Conservation (phyloP, 2,329 filamentous ascomycete genomes). For the Plectosphaerella plurivora region DNA sequence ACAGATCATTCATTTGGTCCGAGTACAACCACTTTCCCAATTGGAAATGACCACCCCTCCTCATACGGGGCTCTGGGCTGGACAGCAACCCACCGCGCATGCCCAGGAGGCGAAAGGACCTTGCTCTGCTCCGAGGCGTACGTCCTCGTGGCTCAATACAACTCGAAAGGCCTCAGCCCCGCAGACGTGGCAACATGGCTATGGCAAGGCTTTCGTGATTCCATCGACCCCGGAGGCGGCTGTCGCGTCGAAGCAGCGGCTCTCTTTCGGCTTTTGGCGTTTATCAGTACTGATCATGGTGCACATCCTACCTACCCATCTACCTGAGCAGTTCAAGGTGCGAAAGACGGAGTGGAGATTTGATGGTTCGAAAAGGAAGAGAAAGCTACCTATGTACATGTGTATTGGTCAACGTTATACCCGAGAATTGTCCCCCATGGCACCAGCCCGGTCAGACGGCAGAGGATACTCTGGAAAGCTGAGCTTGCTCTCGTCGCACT, state of each 20-base stretch:
- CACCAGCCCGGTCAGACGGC: too few relatives aligned
- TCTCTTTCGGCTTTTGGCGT: constrained; percentile 19
- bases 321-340: too few relatives aligned
- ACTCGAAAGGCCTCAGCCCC: constrained; percentile 18
- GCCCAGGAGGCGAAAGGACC: not conserved
- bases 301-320: too few relatives aligned
- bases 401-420: too few relatives aligned
- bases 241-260: constrained; percentile 23
- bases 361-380: too few relatives aligned
- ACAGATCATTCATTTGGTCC: not conserved
- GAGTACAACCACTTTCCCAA: not conserved
- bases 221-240: constrained; percentile 15
- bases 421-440: too few relatives aligned
- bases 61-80: not conserved
- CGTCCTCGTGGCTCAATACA: constrained; percentile 21
- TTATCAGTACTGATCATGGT: constrained; percentile 14
- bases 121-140: constrained; percentile 18
- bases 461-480: too few relatives aligned
- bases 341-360: too few relatives aligned
- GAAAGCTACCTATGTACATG: too few relatives aligned
- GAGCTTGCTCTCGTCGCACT: too few relatives aligned
- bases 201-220: constrained; percentile 18
- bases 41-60: too few relatives aligned
- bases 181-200: constrained; percentile 17
- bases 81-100: not conserved